These are phyloP conservation scores for Teunomyces kruisii DNA, from an alignment of 805 yeast species.

Conservation along the genomic window DNA sequence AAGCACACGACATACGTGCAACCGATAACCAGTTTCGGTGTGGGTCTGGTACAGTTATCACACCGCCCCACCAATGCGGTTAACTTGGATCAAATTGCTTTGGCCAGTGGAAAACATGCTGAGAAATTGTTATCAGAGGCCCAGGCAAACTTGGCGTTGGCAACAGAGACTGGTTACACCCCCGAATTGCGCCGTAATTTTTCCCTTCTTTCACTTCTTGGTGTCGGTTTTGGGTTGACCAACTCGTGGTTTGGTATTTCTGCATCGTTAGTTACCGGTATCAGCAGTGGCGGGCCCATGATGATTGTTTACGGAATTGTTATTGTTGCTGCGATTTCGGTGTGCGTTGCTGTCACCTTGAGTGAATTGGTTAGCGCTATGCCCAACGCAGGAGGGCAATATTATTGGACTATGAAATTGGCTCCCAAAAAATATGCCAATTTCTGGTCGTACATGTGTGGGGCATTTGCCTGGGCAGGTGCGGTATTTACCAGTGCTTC, in stretches of 20 bases:
- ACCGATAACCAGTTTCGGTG: not conserved
- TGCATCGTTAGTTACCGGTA: conserved; percentile 54
- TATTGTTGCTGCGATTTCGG: conserved; percentile 47
- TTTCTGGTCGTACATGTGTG: conserved; percentile 57
- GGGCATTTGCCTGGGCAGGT: conserved; percentile 64
- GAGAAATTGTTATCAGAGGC: conserved; percentile 16
- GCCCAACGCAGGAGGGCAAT: conserved; percentile 61
- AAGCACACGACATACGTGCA: not conserved
- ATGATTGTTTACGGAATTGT: conserved; percentile 56
- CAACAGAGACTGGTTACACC: conserved; percentile 28
- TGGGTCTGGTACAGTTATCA: conserved; percentile 1
- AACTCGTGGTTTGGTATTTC: conserved; percentile 64
- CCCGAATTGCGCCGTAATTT: conserved; percentile 30
- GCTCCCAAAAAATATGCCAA: conserved; percentile 50
- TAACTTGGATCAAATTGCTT: conserved; percentile 7
- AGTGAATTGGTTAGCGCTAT: conserved; percentile 54
- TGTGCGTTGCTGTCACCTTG: conserved; percentile 49
- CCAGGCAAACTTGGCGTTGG: conserved; percentile 24
- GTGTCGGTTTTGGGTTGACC: conserved; percentile 60
- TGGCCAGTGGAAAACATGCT: conserved; percentile 6
- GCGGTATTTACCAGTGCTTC: conserved; percentile 63
- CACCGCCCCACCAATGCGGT: not conserved
- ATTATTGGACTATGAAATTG: conserved; percentile 56
- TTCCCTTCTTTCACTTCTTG: conserved; percentile 48
- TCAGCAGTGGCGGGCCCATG: conserved; percentile 59